phyloP scores from a whole-genome alignment of 352 stramenopile genomes.

The Phytophthora multivora region DNA sequence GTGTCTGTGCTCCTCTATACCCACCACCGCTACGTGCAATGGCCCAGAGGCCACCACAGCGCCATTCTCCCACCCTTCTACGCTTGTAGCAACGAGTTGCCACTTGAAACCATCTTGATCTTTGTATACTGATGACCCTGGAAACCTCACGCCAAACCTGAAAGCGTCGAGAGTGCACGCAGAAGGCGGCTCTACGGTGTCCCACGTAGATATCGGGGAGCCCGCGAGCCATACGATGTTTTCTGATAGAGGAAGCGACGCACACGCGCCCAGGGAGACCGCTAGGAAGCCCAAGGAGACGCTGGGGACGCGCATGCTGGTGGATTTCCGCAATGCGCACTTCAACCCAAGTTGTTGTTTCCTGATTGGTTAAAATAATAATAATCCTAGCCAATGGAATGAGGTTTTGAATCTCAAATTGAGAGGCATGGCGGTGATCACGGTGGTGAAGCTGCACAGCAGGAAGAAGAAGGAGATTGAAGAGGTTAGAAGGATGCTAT shows the following conservation, averaged over 20 bases:
- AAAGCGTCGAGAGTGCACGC: conserved; percentile 38
- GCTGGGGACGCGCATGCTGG: background rate
- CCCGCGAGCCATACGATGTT: conserved; percentile 16
- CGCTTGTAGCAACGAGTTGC: conserved; percentile 31
- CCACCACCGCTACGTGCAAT: conserved; percentile 4
- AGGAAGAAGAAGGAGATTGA: conserved; percentile 12
- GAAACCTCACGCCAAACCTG: conserved; percentile 38
- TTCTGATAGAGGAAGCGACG: background rate
- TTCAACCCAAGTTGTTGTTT: conserved; percentile 13
- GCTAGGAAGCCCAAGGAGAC: conserved; percentile 10
- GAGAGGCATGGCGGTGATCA: conserved; percentile 29
- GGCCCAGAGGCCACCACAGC: conserved; percentile 18
- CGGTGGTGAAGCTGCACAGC: conserved; percentile 29
- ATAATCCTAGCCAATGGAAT: background rate
- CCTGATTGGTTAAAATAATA: conserved; percentile 33
- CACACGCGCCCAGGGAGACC: background rate
- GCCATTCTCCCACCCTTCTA: conserved; percentile 11
- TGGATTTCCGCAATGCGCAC: conserved; percentile 21
- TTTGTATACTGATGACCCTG: conserved; percentile 7
- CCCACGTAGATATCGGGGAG: conserved; percentile 1
- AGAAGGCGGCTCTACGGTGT: background rate
- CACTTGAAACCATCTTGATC: conserved; percentile 27
- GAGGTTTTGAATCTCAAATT: background rate
- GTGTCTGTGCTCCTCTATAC: background rate
- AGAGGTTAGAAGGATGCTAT: conserved; percentile 19